Evolutionary conservation across 768 basidiomycete genomes (phyloP), one percentile per base, ranked within the genome.

Genomic region (Trametes punicea): DNA sequence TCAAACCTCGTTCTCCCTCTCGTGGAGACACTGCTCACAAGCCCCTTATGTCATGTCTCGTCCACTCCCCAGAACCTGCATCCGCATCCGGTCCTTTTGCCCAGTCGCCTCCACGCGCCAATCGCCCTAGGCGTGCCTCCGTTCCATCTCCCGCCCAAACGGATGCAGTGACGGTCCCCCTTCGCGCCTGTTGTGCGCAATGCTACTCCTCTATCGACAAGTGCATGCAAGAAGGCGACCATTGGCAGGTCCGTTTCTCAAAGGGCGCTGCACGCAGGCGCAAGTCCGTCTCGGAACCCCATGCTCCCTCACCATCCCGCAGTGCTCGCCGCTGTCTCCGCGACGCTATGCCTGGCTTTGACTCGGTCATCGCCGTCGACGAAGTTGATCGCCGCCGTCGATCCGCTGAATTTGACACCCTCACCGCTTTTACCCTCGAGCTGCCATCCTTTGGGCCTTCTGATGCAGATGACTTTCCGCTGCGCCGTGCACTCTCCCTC

Each of bases 181-280:
- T 91, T 15, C 83, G 89, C 39, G 75, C 82, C 11, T 91, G 89
- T 68, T 91, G 89, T 63, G 67, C 76, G 8, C 78, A 82, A 41
- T 91, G 89, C 64, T 76, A 80, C 36, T 67, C 70, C 31, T 75
- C 76, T 56, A 85, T 81, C 2, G 88, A 90, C 40, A 75, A 81
- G 51, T 80, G 75, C 46, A 64, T 81, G 33, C 67, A 74, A 38
- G 72, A 80, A 60, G 85, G 83, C 29, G 80, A 81, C 20, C 67
- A 75, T 1, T 88, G 84, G 84, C 69, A 79, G 53, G 84, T 82
- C 63, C 80, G 74, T 63, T 90, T 87, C 66, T 77, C 84, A 3
- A 77, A 77, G 30, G 83, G 81, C 6, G 88, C 88, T 4, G 73
- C 75, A 26, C 76, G 83, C 59, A 74, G 82, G n/a, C 75, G 85